Evolutionary conservation across 2,329 filamentous ascomycete genomes (phyloP).

Genomic region (Cryphonectria parasitica): DNA sequence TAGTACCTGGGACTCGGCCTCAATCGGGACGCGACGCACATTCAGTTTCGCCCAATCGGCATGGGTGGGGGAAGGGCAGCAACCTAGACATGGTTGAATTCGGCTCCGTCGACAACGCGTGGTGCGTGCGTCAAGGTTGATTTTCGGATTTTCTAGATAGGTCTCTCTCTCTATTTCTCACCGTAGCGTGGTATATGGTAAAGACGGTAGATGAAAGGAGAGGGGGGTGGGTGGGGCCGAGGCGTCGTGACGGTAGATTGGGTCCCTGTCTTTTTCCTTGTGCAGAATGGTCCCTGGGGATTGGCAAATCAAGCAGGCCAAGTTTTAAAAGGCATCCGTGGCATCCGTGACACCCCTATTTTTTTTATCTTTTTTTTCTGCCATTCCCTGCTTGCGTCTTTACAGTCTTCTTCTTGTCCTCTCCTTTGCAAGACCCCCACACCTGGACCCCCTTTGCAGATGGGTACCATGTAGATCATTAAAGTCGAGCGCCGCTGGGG

Average conservation of each 20-base stretch:
- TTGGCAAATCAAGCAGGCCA: background rate
- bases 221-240: slow-evolving; percentile 2
- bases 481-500: background rate
- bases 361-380: background rate
- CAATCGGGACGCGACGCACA: slow-evolving; percentile 5
- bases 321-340: background rate
- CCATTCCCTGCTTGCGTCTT: background rate
- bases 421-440: background rate
- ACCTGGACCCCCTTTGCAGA: background rate
- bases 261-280: background rate
- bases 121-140: slow-evolving; percentile 12
- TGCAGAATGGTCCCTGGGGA: background rate
- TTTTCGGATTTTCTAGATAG: slow-evolving; percentile 5
- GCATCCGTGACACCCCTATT: slow-evolving; percentile 13
- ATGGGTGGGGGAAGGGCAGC: slow-evolving; percentile 1
- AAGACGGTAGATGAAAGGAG: slow-evolving; percentile 8
- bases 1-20: background rate
- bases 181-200: background rate
- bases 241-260: slow-evolving; percentile 14
- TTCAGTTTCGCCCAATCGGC: slow-evolving; percentile 1
- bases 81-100: background rate
- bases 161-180: background rate
- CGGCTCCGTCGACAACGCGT: slow-evolving; percentile 9
- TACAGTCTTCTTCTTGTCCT: background rate
- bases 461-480: background rate